phyloP scores from a whole-genome alignment of 2,329 filamentous ascomycete species.

The Scytalidium sp. region DNA sequence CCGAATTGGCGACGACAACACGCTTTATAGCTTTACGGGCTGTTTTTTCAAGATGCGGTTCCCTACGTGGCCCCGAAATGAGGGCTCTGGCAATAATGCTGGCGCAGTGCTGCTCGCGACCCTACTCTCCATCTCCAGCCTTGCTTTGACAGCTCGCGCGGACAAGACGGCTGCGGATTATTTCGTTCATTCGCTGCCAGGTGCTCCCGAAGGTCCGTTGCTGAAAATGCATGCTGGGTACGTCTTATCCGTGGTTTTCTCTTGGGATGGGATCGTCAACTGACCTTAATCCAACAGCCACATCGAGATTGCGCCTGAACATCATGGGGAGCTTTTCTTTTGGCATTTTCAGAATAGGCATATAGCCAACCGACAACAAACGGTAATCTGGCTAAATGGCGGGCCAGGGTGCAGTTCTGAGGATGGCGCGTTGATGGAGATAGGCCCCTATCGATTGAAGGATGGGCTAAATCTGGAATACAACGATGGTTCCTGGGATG shows the following conservation, averaged over 20 bases:
- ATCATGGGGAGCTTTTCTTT: slow-evolving; percentile 95
- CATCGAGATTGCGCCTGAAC: slow-evolving; percentile 80
- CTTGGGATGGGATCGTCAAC: slow-evolving; percentile 3
- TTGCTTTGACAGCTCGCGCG: slow-evolving; percentile 36
- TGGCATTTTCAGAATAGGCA: slow-evolving; percentile 97
- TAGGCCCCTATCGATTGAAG: slow-evolving; percentile 87
- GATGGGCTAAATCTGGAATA: slow-evolving; percentile 64
- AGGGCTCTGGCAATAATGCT: slow-evolving; percentile 4
- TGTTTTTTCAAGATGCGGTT: slow-evolving; percentile 22
- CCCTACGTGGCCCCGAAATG: slow-evolving; percentile 12
- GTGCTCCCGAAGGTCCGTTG: slow-evolving; percentile 72
- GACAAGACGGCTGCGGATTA: slow-evolving; percentile 76
- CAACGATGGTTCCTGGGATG: slow-evolving; percentile 97
- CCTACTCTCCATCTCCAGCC: slow-evolving; percentile 42
- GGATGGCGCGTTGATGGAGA: slow-evolving; percentile 94
- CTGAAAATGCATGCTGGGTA: slow-evolving; percentile 99
- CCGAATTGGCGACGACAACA: not conserved
- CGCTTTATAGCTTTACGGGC: not conserved
- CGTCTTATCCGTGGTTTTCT: slow-evolving; percentile 33
- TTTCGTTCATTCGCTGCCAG: slow-evolving; percentile 81
- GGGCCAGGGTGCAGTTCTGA: slow-evolving; percentile 96
- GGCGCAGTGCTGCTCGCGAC: slow-evolving; percentile 15
- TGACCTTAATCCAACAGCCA: slow-evolving; percentile 58
- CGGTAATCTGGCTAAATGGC: slow-evolving; percentile 95
- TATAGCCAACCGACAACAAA: slow-evolving; percentile 86